Conservation (phyloP, 495 filamentous ascomycete species). For the Penicillium canariense region DNA sequence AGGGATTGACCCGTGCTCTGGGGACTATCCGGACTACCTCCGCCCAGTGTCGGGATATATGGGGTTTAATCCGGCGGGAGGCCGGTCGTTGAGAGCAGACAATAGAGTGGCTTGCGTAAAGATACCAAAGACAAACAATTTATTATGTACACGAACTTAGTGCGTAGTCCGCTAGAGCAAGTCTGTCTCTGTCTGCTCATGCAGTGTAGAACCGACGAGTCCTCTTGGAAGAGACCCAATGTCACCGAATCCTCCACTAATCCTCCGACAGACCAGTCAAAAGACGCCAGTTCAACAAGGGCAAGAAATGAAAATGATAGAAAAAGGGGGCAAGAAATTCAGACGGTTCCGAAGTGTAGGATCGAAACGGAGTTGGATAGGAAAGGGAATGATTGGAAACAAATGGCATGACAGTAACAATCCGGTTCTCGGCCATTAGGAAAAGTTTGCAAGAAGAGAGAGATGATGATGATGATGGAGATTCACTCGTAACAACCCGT, state of each 20-base stretch:
- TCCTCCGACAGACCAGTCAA: neutral
- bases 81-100: neutral
- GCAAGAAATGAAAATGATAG: neutral
- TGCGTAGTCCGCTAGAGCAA: neutral
- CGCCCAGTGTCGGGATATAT: neutral
- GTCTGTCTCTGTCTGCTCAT: neutral
- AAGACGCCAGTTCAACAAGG: conserved; percentile 1
- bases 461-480: conserved; percentile 8
- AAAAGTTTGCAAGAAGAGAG: conserved; percentile 15
- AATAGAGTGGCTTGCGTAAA: neutral
- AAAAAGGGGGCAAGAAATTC: neutral
- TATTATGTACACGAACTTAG: neutral
- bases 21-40: neutral
- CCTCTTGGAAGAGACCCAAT: neutral
- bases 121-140: neutral
- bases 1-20: neutral
- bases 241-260: neutral
- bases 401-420: conserved; percentile 21
- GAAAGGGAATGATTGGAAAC: neutral
- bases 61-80: neutral
- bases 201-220: neutral
- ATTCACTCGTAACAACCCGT: conserved; percentile 6
- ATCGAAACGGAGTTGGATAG: neutral
- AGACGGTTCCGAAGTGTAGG: neutral
- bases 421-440: conserved; percentile 22